A percentile compares a stretch with the other conserved stretches of the same genome.
These are phyloP conservation scores for Lolium rigidum DNA, from an alignment of 176 grass and related monocot genomes.

Conservation along the genomic window DNA sequence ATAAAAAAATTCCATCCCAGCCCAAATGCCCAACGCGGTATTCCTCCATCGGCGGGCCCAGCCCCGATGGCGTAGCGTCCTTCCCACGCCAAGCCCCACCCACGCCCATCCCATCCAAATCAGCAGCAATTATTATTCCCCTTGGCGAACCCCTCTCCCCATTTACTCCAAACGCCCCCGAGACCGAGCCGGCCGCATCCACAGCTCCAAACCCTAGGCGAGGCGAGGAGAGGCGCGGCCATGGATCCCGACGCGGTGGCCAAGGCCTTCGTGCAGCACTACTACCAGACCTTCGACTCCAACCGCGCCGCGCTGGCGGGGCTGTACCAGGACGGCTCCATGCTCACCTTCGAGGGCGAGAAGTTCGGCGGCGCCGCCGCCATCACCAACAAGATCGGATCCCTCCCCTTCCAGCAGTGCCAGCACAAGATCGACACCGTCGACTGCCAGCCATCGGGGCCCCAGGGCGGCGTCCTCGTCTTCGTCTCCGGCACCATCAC, in stretches of 20 bases:
- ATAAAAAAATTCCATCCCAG: background rate
- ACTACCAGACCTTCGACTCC: slow-evolving; percentile 83
- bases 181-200: background rate
- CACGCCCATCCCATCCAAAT: background rate
- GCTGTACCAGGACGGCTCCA: slow-evolving; percentile 83
- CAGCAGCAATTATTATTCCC: slow-evolving; percentile 12
- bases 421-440: slow-evolving; percentile 71
- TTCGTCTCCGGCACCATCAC: slow-evolving; percentile 77
- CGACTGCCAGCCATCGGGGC: slow-evolving; percentile 84
- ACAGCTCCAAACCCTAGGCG: slow-evolving; percentile 55
- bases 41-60: slow-evolving; percentile 1
- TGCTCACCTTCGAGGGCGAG: slow-evolving; percentile 84
- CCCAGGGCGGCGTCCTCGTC: slow-evolving; percentile 74
- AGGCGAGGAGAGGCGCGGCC: background rate
- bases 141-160: background rate
- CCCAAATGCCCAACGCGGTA: background rate
- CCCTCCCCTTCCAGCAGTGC: slow-evolving; percentile 77
- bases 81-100: slow-evolving; percentile 21
- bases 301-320: slow-evolving; percentile 59
- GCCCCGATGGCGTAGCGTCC: slow-evolving; percentile 10
- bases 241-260: slow-evolving; percentile 84
- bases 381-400: slow-evolving; percentile 68
- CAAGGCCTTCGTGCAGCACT: slow-evolving; percentile 87
- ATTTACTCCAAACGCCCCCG: background rate
- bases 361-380: slow-evolving; percentile 54